Evolutionary conservation across 805 yeast species (phyloP), one percentile per base, ranked within the genome.

Genomic region (Lipomyces starkeyi): DNA sequence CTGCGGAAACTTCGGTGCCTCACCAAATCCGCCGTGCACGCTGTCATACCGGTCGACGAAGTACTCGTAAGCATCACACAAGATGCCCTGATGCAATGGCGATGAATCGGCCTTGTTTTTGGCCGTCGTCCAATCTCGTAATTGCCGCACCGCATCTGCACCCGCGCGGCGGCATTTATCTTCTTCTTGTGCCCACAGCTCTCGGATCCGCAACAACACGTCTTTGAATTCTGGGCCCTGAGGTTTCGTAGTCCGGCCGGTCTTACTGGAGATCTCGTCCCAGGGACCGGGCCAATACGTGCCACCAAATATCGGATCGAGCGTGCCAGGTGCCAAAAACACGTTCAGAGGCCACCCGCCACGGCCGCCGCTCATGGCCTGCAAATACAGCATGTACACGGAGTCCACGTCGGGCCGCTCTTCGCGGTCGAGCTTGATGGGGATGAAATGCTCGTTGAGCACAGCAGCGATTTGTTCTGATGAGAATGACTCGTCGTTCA

Each of bases 291-390:
- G 74, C 79, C 80, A 78, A 64, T 77, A 80, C 5, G 80, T 78
- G 3, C 82, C 83, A 2, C 80, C 82, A 64, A 74, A 77, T 43
- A 79, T 74, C 17, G 82, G 82, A 47, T 73, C 74, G 59, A 77
- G 72, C 0, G 75, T 61, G 2, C 74, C 76, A 1, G 82, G 82
- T 1, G 75, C 74, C 61, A 80, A 72, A 68, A 80, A 79, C 2
- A 76, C 80, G 66, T 79, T 80, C 56, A 80, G 69, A 4, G 82
- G 82, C 82, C 82, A 80, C 22, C 82, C 82, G 13, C 81, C 79
- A 0, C 73, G 74, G 29, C 72, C 70, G 20, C 71, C 67, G 11
- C 77, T 73, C 59, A 66, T 67, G 3, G 77, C 79, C 71, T 80
- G 82, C 49, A 80, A 69, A 64, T 76, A 80, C 74, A 76, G 73